Conservation (phyloP, 2,329 filamentous ascomycete species). For the Orbilia quercus region DNA sequence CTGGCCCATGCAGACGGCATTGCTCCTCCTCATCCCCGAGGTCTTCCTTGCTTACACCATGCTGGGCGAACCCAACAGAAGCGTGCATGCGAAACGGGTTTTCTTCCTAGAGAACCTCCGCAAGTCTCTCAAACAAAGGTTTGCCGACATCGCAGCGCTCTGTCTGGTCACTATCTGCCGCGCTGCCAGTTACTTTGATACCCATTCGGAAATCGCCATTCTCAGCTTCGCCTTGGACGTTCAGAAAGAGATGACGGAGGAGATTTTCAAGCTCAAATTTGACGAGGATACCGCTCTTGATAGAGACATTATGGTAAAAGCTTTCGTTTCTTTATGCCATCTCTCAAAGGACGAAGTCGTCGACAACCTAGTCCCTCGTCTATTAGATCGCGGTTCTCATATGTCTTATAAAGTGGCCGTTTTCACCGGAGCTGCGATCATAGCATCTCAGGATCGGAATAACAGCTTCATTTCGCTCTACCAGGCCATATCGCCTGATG, state of each 20-base stretch:
- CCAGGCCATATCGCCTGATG: constrained; percentile 59
- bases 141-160: constrained; percentile 72
- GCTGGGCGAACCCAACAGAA: constrained; percentile 72
- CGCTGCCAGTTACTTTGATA: constrained; percentile 73
- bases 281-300: constrained; percentile 69
- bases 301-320: constrained; percentile 73
- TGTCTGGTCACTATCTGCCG: constrained; percentile 73
- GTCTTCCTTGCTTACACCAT: constrained; percentile 77
- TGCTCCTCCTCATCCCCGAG: constrained; percentile 74
- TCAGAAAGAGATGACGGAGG: constrained; percentile 71
- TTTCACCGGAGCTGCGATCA: constrained; percentile 68
- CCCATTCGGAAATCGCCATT: constrained; percentile 72
- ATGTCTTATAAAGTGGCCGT: constrained; percentile 73
- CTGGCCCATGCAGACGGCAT: constrained; percentile 72
- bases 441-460: constrained; percentile 59
- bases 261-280: constrained; percentile 55
- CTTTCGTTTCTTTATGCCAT: constrained; percentile 74
- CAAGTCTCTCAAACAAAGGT: constrained; percentile 72
- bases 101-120: constrained; percentile 73
- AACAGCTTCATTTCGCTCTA: constrained; percentile 58
- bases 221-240: constrained; percentile 77
- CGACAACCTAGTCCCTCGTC: constrained; percentile 70
- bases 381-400: constrained; percentile 70
- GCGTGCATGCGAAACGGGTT: constrained; percentile 74
- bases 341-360: constrained; percentile 72